Base-by-base conservation (phyloP, 495 filamentous ascomycete species). In the Chaetomium fimeti region DNA sequence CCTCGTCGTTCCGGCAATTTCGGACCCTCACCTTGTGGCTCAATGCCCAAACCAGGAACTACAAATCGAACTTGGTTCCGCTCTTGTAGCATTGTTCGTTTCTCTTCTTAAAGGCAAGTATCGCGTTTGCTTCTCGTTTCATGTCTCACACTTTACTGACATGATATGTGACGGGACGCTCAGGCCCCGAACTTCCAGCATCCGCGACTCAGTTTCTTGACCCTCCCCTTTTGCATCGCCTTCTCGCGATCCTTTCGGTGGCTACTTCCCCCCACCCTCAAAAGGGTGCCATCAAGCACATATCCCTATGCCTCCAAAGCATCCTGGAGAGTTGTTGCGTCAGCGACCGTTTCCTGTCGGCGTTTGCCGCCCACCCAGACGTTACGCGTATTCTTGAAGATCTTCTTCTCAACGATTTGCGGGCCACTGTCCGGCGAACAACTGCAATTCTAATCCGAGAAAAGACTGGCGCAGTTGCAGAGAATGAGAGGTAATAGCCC, bases 301-400 rank as follows among this genome's bases (percentile, higher is more conserved):
- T 85, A 5, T 71, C 78, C 52, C 69, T 82, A 47, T 83, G 82
- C 29, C 87, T 92, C 57, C 82, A 84, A 16, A 78, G 85, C 15
- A 76, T 93, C 3, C 75, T 91, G 0, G 85, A 91, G 71, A 84
- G 81, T 18, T 90, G 87, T 48, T 74, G 86, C 15, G 80, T 85
- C 52, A 88, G 84, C 58, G 64, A 73, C 13, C 61, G 68, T 0
- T 82, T 91, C 65, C 91, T 89, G 88, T 62, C 70, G 3, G 76
- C 78, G 5, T 84, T 91, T 64, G 82, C 71, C 42, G 58, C 63
- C 13, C 77, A 81, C 66, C 61, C 67, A 8, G 57, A 63, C 1
- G 68, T 74, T 2, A 66, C 68, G 3, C 52, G 66, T 12, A 32
- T 83, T 8, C 54, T 83, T 3, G 70, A 71, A 13, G 66, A 73